phyloP scores from a whole-genome alignment of 306 rosid species.

The Sophora flavescens region DNA sequence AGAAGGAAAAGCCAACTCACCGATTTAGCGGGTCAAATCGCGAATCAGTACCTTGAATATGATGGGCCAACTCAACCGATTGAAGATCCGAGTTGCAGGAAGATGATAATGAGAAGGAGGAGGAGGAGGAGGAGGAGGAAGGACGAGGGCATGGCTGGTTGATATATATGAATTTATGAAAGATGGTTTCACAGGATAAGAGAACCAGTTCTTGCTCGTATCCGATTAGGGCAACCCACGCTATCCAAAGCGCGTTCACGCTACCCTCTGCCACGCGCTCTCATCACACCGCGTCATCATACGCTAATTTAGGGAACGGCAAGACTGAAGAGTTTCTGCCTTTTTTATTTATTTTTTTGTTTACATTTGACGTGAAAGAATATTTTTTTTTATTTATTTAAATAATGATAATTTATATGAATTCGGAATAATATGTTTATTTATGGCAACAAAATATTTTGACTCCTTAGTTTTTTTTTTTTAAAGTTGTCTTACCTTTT shows the following conservation, averaged over 20 bases:
- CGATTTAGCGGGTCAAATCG: slow-evolving; percentile 47
- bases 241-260: slow-evolving; percentile 52
- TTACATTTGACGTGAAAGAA: no score
- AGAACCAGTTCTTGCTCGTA: slow-evolving; percentile 71
- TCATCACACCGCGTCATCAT: slow-evolving; percentile 49
- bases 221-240: slow-evolving; percentile 77
- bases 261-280: slow-evolving; percentile 53
- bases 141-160: slow-evolving; percentile 68
- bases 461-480: no score
- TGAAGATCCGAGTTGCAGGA: slow-evolving; percentile 60
- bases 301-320: background rate
- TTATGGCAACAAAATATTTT: no score
- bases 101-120: slow-evolving; percentile 44
- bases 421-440: no score
- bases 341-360: background rate
- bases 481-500: no score
- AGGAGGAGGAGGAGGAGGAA: slow-evolving; percentile 45
- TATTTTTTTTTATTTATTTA: no score
- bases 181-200: slow-evolving; percentile 74
- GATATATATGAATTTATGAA: slow-evolving; percentile 66
- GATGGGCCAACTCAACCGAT: slow-evolving; percentile 51
- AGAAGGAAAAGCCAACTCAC: slow-evolving; percentile 51
- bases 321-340: background rate
- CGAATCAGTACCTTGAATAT: background rate
- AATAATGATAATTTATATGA: no score